Conservation (phyloP, 352 stramenopile genomes). For the Globisporangium spiculum region DNA sequence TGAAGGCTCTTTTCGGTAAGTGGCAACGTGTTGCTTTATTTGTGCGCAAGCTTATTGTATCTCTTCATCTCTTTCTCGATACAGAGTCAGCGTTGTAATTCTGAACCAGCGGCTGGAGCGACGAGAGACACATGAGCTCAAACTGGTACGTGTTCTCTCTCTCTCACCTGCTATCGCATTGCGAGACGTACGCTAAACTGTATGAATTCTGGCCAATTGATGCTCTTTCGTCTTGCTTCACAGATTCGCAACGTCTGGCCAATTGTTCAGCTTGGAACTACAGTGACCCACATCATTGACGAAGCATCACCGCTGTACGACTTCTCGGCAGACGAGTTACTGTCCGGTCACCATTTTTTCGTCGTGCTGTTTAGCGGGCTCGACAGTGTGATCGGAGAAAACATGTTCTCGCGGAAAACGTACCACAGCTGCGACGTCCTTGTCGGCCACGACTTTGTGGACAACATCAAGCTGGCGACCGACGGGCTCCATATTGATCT, state of each 20-base stretch:
- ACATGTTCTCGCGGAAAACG: conserved; percentile 54
- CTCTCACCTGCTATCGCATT: neutral
- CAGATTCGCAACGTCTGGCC: conserved; percentile 61
- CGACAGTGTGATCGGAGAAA: conserved; percentile 53
- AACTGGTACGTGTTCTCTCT: conserved; percentile 22
- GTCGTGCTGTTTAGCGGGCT: conserved; percentile 55
- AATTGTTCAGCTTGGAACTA: conserved; percentile 54
- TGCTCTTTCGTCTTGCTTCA: neutral
- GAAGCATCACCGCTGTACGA: conserved; percentile 44
- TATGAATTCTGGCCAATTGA: neutral
- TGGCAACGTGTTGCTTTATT: neutral
- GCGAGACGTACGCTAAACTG: neutral
- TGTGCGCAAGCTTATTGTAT: neutral
- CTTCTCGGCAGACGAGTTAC: conserved; percentile 40
- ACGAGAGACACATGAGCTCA: conserved; percentile 51
- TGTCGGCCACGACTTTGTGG: conserved; percentile 55
- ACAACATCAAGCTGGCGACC: conserved; percentile 53
- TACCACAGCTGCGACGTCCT: conserved; percentile 63
- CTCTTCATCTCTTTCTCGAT: neutral
- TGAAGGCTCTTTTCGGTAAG: conserved; percentile 54
- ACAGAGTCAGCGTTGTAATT: conserved; percentile 50
- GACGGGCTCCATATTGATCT: conserved; percentile 60
- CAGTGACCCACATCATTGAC: conserved; percentile 56
- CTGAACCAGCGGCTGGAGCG: conserved; percentile 41
- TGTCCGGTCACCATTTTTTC: conserved; percentile 52